Conservation (phyloP, 2,329 filamentous ascomycete species). For the Exophiala spinifera region DNA sequence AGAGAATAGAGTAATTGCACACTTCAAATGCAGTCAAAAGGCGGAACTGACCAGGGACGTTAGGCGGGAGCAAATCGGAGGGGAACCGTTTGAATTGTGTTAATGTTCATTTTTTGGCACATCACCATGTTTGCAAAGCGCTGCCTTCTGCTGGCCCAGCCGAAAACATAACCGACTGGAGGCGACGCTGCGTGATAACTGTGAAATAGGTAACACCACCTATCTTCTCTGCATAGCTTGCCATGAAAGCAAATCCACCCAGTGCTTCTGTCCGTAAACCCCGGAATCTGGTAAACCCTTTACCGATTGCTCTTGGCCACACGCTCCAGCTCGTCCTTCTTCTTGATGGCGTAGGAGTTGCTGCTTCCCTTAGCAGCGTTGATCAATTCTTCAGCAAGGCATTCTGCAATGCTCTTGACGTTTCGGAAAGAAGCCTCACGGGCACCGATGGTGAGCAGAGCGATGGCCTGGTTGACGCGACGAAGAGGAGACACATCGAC, state of each 20-base stretch:
- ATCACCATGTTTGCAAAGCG: neutral
- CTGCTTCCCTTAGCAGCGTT: conserved; percentile 99
- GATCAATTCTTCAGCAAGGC: conserved; percentile 99
- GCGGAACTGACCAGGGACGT: too few relatives aligned
- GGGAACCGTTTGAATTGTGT: neutral
- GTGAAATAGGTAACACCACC: conserved; percentile 4
- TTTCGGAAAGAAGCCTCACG: conserved; percentile 99
- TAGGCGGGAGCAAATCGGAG: too few relatives aligned
- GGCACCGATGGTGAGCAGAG: conserved; percentile 97
- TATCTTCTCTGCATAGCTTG: conserved; percentile 11
- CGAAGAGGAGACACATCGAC: conserved; percentile 99
- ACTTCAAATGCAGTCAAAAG: too few relatives aligned
- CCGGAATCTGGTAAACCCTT: conserved; percentile 43
- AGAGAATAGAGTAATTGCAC: too few relatives aligned
- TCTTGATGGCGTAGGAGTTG: conserved; percentile 99
- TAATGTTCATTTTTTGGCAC: neutral
- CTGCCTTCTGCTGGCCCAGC: neutral
- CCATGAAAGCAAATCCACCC: conserved; percentile 15
- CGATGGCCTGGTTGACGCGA: conserved; percentile 99
- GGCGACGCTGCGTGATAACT: conserved; percentile 3
- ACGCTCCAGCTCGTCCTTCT: conserved; percentile 99
- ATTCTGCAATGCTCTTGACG: conserved; percentile 99
- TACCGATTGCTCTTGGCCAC: conserved; percentile 99
- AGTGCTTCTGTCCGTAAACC: conserved; percentile 16
- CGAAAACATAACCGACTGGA: conserved; percentile 1